phyloP scores from a whole-genome alignment of 495 filamentous ascomycete species.

The Talaromyces borbonicus region DNA sequence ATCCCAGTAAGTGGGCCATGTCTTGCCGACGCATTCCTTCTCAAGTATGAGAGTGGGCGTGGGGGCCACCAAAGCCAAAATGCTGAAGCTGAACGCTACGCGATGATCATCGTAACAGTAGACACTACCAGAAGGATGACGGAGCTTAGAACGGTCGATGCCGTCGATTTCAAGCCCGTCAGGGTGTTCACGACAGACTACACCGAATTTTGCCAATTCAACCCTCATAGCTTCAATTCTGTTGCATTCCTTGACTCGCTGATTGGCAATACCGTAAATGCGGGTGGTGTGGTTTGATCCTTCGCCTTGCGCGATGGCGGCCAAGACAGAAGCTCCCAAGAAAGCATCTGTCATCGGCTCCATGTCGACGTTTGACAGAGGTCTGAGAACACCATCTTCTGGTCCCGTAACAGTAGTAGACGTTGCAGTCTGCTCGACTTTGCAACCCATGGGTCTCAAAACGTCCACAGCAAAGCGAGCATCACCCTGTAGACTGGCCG shows the following conservation, averaged over 20 bases:
- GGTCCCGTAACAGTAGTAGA: constrained; percentile 94
- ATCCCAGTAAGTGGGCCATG: constrained; percentile 99
- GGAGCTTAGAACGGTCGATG: constrained; percentile 48
- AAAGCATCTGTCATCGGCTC: constrained; percentile 99
- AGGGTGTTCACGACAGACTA: constrained; percentile 74
- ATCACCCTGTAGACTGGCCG: constrained; percentile 85
- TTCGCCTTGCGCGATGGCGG: constrained; percentile 69
- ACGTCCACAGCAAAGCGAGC: constrained; percentile 91
- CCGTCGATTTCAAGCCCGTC: constrained; percentile 87
- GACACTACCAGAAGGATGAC: constrained; percentile 55
- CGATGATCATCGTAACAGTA: constrained; percentile 98
- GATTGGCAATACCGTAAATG: constrained; percentile 96
- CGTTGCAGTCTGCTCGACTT: constrained; percentile 68
- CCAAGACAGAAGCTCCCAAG: constrained; percentile 86
- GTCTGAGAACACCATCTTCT: constrained; percentile 56
- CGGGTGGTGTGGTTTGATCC: constrained; percentile 51
- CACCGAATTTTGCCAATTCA: constrained; percentile 91
- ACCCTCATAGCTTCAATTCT: constrained; percentile 94
- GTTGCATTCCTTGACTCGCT: constrained; percentile 97
- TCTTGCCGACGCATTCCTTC: constrained; percentile 90
- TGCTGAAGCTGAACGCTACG: constrained; percentile 95
- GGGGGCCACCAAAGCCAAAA: constrained; percentile 72
- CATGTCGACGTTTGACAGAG: constrained; percentile 81
- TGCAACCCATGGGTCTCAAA: constrained; percentile 86
- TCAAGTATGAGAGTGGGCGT: constrained; percentile 70